Evolutionary conservation across 2,329 filamentous ascomycete species (phyloP), one percentile per base, ranked within the genome.

Genomic region (Thelonectria blattea): DNA sequence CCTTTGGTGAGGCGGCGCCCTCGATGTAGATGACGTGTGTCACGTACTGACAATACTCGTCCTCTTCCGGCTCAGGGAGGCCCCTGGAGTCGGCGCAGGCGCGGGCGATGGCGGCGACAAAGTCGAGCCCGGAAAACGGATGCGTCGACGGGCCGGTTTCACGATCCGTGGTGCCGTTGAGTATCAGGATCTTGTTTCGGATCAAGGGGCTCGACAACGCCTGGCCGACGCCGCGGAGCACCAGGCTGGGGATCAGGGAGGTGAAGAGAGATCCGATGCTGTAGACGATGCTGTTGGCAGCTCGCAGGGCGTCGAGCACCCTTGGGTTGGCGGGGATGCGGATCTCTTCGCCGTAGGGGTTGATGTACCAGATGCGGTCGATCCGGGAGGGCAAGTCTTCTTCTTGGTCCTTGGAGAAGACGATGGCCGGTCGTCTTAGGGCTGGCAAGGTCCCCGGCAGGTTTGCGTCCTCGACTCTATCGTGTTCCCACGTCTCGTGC

Each of bases 341-440:
- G 67, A 98, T 97, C 76, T 97, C 93, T 73, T 97, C 92, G n/a
- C 94, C 94, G 74, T 97, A 98, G 0, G 94, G 94, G 72, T 97
- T 98, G 79, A 98, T 98, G 79, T 98, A 98, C 92, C 93, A 98
- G 32, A 98, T 83, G 2, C 93, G 81, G 56, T 88, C 82, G 67
- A 98, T 96, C 27, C 91, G 84, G 0, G 90, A 84, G 0, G 91
- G 85, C 1, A 98, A 81, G 56, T 94, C 91, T 62, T 91, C 87
- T 64, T 92, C 89, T 41, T 86, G 81, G 71, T 81, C 76, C 77
- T 98, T 98, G 71, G 85, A 90, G 73, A 97, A 96, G 5, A 83
- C 81, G 61, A 97, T 93, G 64, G 96, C 91, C 52, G 90, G 91
- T 58, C 90, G 88, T 7, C 93, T 85, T 1, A 98, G 81, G 0